Evolutionary conservation across 2,329 filamentous ascomycete species (phyloP).

Genomic region (Penicillium janthinellum): DNA sequence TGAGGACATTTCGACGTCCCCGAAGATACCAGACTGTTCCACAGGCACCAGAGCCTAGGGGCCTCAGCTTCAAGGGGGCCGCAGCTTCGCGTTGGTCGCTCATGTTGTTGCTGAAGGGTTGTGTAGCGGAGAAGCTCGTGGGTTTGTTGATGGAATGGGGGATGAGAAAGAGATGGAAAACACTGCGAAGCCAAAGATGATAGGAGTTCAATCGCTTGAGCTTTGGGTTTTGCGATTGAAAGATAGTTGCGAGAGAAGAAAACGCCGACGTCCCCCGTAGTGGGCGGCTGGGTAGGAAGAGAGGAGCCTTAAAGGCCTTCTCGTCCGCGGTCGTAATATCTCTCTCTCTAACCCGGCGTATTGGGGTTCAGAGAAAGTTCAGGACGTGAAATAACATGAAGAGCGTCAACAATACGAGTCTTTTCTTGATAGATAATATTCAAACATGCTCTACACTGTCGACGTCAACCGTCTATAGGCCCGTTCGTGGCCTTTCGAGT

Average conservation of each 20-base stretch:
- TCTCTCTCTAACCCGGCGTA: too few species aligned
- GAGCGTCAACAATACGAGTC: not conserved
- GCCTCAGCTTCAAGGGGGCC: not conserved
- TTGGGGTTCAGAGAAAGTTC: too few species aligned
- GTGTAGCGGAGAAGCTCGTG: not conserved
- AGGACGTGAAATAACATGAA: not conserved
- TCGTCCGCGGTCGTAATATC: too few species aligned
- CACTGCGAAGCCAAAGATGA: not conserved
- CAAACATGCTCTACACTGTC: too few species aligned
- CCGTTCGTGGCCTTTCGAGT: too few species aligned
- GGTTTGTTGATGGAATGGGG: not conserved
- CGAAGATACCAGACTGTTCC: not conserved
- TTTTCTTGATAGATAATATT: too few species aligned
- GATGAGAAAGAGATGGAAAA: not conserved
- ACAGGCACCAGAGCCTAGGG: not conserved
- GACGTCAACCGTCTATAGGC: too few species aligned
- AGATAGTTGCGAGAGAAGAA: not conserved
- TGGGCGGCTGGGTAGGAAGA: not conserved
- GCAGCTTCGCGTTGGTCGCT: not conserved
- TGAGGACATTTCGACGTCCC: not conserved
- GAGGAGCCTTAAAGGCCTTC: too few species aligned
- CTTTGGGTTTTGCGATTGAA: not conserved
- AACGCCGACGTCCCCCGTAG: not conserved
- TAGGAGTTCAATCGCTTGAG: too few species aligned
- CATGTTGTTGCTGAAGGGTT: not conserved